Percentiles rank a stretch among this genome's conserved stretches.
Evolutionary conservation across 768 basidiomycete genomes (phyloP).

Genomic region (Hypholoma fasciculare): DNA sequence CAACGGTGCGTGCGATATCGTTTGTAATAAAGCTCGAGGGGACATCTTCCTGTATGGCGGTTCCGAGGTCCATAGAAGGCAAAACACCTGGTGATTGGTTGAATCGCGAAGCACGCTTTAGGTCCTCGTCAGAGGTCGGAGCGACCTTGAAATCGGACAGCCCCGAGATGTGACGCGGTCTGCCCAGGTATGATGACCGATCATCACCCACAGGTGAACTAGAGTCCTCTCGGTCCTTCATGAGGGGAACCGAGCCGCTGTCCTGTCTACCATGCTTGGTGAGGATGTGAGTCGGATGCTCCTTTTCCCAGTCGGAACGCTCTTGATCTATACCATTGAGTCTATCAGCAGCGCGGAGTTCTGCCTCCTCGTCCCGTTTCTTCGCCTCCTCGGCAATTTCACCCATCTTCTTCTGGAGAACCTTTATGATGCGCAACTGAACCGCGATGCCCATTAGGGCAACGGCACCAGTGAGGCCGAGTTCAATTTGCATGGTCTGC

Average conservation of each 20-base stretch:
- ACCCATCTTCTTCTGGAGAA: slow-evolving; percentile 75
- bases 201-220: slow-evolving; percentile 50
- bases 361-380: slow-evolving; percentile 73
- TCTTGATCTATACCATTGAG: slow-evolving; percentile 68
- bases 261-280: slow-evolving; percentile 60
- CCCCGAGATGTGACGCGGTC: slow-evolving; percentile 62
- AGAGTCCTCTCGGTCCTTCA: slow-evolving; percentile 60
- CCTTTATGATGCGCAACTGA: slow-evolving; percentile 82
- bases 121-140: slow-evolving; percentile 61
- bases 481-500: slow-evolving; percentile 91
- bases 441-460: slow-evolving; percentile 87
- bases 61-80: slow-evolving; percentile 74
- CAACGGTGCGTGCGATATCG: slow-evolving; percentile 9
- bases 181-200: slow-evolving; percentile 48
- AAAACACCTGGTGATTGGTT: slow-evolving; percentile 57
- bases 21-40: slow-evolving; percentile 68
- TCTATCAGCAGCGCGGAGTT: slow-evolving; percentile 68
- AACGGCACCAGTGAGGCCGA: slow-evolving; percentile 84
- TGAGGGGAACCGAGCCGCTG: slow-evolving; percentile 62
- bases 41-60: slow-evolving; percentile 73
- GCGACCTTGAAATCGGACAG: slow-evolving; percentile 75
- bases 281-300: slow-evolving; percentile 59
- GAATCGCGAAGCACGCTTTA: slow-evolving; percentile 48
- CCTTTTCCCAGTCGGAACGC: slow-evolving; percentile 83
- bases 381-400: slow-evolving; percentile 79